Evolutionary conservation across 345 rosid species (phyloP).

Genomic region (Viola odorata): DNA sequence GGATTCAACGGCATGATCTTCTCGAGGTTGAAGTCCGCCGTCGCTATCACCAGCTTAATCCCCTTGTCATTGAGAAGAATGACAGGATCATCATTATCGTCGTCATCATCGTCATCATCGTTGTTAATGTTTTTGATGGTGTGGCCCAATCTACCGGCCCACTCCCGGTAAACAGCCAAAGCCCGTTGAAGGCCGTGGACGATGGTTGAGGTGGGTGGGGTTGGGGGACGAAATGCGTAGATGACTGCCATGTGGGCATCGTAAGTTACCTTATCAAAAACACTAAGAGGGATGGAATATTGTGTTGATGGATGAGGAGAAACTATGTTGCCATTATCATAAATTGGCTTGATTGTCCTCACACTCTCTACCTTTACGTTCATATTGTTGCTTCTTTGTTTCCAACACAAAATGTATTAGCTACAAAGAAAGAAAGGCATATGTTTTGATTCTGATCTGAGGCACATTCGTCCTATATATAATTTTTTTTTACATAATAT

Average conservation of each 20-base stretch:
- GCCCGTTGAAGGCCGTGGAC: not conserved
- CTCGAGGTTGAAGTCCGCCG: conserved; percentile 14
- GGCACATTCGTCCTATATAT: too few species aligned
- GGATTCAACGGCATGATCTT: conserved; percentile 20
- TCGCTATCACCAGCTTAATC: conserved; percentile 28
- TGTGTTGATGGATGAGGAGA: not conserved
- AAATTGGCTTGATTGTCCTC: not conserved
- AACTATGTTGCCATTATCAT: not conserved
- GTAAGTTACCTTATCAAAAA: conserved; percentile 4
- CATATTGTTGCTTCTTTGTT: not conserved
- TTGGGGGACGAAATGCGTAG: not conserved
- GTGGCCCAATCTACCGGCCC: conserved; percentile 21
- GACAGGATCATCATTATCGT: conserved; percentile 18
- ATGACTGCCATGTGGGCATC: not conserved
- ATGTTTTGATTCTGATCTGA: too few species aligned
- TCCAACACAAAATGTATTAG: not conserved
- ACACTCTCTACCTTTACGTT: not conserved
- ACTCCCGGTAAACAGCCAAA: conserved; percentile 22
- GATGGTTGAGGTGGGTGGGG: not conserved
- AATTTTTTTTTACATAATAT: too few species aligned
- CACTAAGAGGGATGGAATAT: not conserved
- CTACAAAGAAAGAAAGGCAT: too few species aligned
- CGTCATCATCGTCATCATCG: not conserved
- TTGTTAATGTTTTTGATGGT: too few species aligned
- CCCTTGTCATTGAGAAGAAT: conserved; percentile 25